Evolutionary conservation across 371 early-diverging fungal genomes (phyloP), one percentile per base, ranked within the genome.

Genomic region (Apophysomyces trapeziformis): DNA sequence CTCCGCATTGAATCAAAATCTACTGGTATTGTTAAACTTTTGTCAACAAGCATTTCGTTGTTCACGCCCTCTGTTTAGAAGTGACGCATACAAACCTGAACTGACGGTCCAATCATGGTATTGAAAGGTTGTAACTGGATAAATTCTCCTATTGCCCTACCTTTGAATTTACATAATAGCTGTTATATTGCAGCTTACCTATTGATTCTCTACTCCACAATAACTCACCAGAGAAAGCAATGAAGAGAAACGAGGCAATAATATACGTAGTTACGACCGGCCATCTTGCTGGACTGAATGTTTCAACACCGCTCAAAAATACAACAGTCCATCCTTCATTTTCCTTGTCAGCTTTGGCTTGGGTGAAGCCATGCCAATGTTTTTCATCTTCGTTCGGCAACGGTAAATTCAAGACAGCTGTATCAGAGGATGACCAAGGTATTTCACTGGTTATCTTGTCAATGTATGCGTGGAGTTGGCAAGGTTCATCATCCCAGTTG

Each of bases 1-100:
- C 83, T 2, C 86, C 86, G 11, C 71, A 60, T 39, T 67, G 69
- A 38, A 85, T 77, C 18, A 83, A 67, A 1, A 80, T 75, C 78
- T 79, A 26, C 3, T 26, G 32, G 2, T 2, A 2, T 26, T 26
- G 3, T 26, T 26, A 26, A 26, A 2, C n/a, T 26, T 26, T 26
- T 26, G 32, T 59, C 13, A 45, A 45, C 5, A 45, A 13, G 16
- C 13, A 13, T 45, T 45, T 45, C 16, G 16, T 7, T 45, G 46
- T 45, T 26, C 2, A 26, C 12, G 16, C n/a, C 16, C 7, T 45
- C 13, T 12, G 16, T 45, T 13, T 0, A 45, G 46, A 45, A 18
- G 9, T 7, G 9, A 18, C 2, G 16, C 16, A 13, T n/a, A n/a
- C 46, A 45, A 45, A 71, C 71, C 47, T 71, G 72, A 41, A 71